Percentiles rank a stretch among this genome's conserved stretches.
These are phyloP conservation scores for Penicillium paxilli DNA, from an alignment of 495 filamentous ascomycete genomes.

Conservation along the genomic window DNA sequence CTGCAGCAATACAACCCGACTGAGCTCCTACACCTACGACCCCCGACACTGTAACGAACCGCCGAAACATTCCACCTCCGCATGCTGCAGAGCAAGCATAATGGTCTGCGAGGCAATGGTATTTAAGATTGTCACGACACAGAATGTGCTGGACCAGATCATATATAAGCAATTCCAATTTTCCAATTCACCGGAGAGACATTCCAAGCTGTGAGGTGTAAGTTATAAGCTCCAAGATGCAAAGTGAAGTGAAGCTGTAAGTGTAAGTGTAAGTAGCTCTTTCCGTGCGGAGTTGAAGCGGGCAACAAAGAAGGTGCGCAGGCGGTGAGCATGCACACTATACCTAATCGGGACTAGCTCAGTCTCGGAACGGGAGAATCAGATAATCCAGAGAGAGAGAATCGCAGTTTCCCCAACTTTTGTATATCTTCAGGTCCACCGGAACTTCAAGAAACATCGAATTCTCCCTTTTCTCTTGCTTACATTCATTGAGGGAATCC, in stretches of 20 bases:
- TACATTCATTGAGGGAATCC: too few species aligned
- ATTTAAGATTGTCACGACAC: not conserved
- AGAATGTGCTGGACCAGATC: not conserved
- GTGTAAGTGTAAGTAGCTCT: too few species aligned
- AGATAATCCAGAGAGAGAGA: conserved; percentile 14
- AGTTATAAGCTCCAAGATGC: too few species aligned
- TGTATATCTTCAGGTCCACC: too few species aligned
- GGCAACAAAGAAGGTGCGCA: not conserved
- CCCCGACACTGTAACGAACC: not conserved
- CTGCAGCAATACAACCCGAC: not conserved
- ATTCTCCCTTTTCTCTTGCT: too few species aligned
- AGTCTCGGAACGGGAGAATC: conserved; percentile 15
- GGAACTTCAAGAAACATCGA: too few species aligned
- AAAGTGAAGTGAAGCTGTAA: too few species aligned
- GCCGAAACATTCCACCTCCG: conserved; percentile 19
- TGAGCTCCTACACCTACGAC: not conserved
- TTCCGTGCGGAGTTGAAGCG: too few species aligned
- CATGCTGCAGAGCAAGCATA: conserved; percentile 28
- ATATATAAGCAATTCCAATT: not conserved
- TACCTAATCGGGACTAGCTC: conserved; percentile 7
- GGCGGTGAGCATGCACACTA: conserved; percentile 3
- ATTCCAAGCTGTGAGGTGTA: too few species aligned
- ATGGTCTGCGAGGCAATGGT: conserved; percentile 3
- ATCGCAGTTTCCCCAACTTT: conserved; percentile 8
- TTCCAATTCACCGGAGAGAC: not conserved